phyloP scores from a whole-genome alignment of 2,329 filamentous ascomycete genomes.

The Colletotrichum lindemuthianum region DNA sequence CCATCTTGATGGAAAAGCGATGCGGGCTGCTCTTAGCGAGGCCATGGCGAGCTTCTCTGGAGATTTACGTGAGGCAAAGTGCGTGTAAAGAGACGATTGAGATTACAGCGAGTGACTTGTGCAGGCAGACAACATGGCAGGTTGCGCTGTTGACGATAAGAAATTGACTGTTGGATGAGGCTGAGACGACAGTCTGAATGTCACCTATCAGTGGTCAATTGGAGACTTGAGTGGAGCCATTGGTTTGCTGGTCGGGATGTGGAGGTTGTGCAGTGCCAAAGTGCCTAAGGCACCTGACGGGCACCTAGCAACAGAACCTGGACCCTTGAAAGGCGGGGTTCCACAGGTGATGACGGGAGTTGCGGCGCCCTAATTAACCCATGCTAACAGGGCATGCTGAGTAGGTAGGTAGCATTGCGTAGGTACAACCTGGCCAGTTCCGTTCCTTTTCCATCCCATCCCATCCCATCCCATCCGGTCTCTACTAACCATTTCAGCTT shows the following conservation, averaged over 20 bases:
- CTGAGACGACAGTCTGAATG: not conserved
- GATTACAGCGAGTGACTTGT: not conserved
- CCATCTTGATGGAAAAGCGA: constrained; percentile 3
- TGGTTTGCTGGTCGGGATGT: not conserved
- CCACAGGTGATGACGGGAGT: constrained; percentile 12
- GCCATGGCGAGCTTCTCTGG: constrained; percentile 10
- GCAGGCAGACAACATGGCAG: not conserved
- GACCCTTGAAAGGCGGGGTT: constrained; percentile 15
- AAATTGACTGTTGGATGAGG: not conserved
- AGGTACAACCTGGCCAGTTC: constrained; percentile 32
- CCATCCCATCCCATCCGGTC: not conserved
- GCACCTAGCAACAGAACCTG: not conserved
- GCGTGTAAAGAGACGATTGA: not conserved
- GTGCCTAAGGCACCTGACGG: no score
- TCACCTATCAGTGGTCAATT: constrained; percentile 14
- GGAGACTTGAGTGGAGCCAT: not conserved
- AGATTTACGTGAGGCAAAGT: not conserved
- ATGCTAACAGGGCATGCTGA: constrained; percentile 17
- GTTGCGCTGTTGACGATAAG: not conserved
- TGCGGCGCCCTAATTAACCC: constrained; percentile 23
- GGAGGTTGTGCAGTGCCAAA: no score
- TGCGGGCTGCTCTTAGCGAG: constrained; percentile 20
- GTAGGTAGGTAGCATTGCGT: no score
- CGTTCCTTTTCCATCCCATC: not conserved
- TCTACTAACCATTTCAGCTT: not conserved